Evolutionary conservation across 225 moss, liverwort and hornwort species (phyloP), one percentile per base, ranked within the genome.

Genomic region (Marchantia polymorpha): DNA sequence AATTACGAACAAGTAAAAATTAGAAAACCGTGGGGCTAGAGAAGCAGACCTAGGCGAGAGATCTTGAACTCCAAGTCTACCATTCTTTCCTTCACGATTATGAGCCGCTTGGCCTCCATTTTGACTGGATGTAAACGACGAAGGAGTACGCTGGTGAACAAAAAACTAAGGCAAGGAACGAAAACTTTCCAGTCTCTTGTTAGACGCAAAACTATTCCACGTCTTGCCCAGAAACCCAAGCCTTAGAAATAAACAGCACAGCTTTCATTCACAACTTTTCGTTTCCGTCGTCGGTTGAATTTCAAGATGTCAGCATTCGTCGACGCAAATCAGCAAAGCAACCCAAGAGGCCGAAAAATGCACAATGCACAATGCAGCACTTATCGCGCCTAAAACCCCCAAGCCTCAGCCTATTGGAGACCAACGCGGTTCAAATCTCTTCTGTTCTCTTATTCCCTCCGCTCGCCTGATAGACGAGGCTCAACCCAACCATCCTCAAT

Each of bases 1-100:
- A 3, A 49, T n/a, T 11, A 71, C 11, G 49, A 47, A 49, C 71
- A 51, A 71, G 46, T 39, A 39, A 39, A 39, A 39, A 39, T 39
- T 39, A 39, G 39, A 39, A 39, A 39, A 39, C 39, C 39, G 53
- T 10, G 12, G 13, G 22, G 48, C 30, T 58, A n/a, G 51, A 1
- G 17, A 58, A 50, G 19, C 65, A 66, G 23, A 88, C 87, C 84
- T 15, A 88, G 81, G 47, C 83, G 80, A n/a, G 87, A 85, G 56
- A 88, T 88, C 77, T 88, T 88, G 73, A 85, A 88, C 70, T 88
- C 87, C 69, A 88, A 74, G 64, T 88, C 87, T 23, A 84, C 85
- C 12, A 85, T 85, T 39, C 81, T 80, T 48, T 81, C 77, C 55
- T 26, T 79, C 72, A 81, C 77, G 14, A 84, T 78, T 26, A 68